Evolutionary conservation across 1,284 basidiomycete species (phyloP).

Genomic region (Leccinum huronense): DNA sequence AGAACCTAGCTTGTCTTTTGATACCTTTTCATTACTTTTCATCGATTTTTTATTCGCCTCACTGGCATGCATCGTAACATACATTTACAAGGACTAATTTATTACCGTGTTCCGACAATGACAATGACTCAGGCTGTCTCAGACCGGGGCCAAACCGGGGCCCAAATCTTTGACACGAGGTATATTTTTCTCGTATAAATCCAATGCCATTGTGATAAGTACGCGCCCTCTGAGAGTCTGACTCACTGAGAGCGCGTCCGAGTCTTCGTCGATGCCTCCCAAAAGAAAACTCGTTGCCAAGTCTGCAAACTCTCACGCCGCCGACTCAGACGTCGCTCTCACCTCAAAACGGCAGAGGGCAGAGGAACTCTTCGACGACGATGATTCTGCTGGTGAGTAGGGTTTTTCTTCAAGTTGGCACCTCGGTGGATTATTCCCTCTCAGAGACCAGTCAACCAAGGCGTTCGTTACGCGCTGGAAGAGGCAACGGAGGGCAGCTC

Average conservation of each 20-base stretch:
- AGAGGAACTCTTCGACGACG: not conserved
- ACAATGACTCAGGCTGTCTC: too few species aligned
- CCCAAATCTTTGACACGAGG: too few species aligned
- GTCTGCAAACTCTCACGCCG: not conserved
- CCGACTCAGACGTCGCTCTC: not conserved
- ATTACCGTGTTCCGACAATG: too few species aligned
- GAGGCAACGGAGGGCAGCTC: not conserved
- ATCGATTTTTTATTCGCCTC: not conserved
- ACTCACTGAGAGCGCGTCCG: not conserved
- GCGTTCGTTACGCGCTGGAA: not conserved
- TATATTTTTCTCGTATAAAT: not conserved
- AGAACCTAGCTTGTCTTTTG: not conserved
- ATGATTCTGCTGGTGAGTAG: not conserved
- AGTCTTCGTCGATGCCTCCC: not conserved
- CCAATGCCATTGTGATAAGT: not conserved
- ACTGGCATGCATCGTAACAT: not conserved
- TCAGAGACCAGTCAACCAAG: not conserved
- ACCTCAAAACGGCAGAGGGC: not conserved
- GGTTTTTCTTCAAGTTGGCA: not conserved
- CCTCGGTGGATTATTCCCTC: not conserved
- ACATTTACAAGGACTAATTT: too few species aligned
- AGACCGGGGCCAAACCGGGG: too few species aligned
- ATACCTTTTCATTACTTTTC: too few species aligned
- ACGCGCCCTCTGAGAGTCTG: not conserved
- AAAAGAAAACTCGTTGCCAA: not conserved